phyloP scores from a whole-genome alignment of 2,329 filamentous ascomycete species.

The Anthostomella pinea region DNA sequence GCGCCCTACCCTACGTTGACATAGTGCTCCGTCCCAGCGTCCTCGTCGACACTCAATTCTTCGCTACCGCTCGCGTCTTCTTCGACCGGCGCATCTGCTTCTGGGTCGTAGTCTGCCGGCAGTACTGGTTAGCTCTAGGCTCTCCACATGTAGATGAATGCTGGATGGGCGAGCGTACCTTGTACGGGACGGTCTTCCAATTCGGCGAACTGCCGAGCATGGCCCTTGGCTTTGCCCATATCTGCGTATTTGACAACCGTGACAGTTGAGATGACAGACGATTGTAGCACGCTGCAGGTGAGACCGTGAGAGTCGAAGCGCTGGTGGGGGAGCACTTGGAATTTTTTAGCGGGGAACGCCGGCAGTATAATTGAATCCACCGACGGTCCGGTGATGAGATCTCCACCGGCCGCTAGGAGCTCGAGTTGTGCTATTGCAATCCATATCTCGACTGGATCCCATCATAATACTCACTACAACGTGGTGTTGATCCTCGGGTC shows the following conservation, averaged over 20 bases:
- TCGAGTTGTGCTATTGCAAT: too few species aligned
- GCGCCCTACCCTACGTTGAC: conserved; percentile 37
- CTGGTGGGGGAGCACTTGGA: conserved; percentile 23
- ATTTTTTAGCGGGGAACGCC: conserved; percentile 50
- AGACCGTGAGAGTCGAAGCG: conserved; percentile 8
- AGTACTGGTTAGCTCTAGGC: too few species aligned
- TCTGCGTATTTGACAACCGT: too few species aligned
- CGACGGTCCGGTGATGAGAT: too few species aligned
- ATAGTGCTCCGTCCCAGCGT: conserved; percentile 82
- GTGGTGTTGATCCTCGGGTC: too few species aligned
- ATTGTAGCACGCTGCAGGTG: too few species aligned
- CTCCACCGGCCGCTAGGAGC: too few species aligned
- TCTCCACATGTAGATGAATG: too few species aligned
- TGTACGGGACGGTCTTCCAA: conserved; percentile 59
- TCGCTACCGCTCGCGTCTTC: conserved; percentile 54
- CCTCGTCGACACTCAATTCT: conserved; percentile 49
- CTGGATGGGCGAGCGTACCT: conserved; percentile 45
- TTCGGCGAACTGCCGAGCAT: conserved; percentile 60
- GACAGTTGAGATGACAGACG: too few species aligned
- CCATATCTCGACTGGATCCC: too few species aligned
- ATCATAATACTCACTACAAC: too few species aligned
- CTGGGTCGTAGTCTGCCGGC: conserved; percentile 81
- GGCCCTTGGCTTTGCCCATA: conserved; percentile 52
- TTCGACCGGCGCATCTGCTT: conserved; percentile 55
- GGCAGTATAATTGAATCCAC: conserved; percentile 42